phyloP scores from a whole-genome alignment of 2,329 filamentous ascomycete species.

The Seiridium cupressi region DNA sequence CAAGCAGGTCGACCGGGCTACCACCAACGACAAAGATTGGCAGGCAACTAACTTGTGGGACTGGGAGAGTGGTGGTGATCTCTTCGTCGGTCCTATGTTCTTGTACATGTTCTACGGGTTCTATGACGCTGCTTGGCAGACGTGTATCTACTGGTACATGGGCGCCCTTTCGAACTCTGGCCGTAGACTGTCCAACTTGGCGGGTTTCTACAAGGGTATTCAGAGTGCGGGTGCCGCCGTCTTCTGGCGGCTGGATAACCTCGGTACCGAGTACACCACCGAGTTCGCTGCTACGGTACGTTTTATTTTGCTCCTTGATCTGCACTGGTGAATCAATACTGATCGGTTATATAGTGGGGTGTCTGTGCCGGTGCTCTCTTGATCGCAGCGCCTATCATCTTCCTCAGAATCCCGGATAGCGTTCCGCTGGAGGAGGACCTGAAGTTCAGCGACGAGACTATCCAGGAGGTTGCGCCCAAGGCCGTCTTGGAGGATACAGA shows the following conservation, averaged over 20 bases:
- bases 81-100: slow-evolving; percentile 69
- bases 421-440: slow-evolving; percentile 79
- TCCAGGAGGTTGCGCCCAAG: slow-evolving; percentile 60
- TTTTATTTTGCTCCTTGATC: slow-evolving; percentile 8
- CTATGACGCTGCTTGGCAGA: slow-evolving; percentile 83
- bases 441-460: slow-evolving; percentile 79
- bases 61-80: slow-evolving; percentile 49
- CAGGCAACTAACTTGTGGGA: slow-evolving; percentile 36
- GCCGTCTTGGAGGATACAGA: slow-evolving; percentile 18
- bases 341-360: slow-evolving; percentile 59
- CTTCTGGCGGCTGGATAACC: slow-evolving; percentile 68
- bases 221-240: slow-evolving; percentile 84
- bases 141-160: slow-evolving; percentile 92
- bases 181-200: slow-evolving; percentile 87
- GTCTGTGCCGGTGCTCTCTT: slow-evolving; percentile 72
- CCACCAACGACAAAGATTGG: slow-evolving; percentile 14
- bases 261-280: slow-evolving; percentile 62
- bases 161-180: slow-evolving; percentile 89
- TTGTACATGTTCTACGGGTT: slow-evolving; percentile 55
- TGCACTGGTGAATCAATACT: not conserved
- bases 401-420: slow-evolving; percentile 77
- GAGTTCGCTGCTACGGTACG: slow-evolving; percentile 62
- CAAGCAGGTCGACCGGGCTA: slow-evolving; percentile 44
- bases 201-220: slow-evolving; percentile 83
- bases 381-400: slow-evolving; percentile 76